Base-by-base conservation (phyloP, 1,139 yeast species). In the Magnusiomyces ingens region DNA sequence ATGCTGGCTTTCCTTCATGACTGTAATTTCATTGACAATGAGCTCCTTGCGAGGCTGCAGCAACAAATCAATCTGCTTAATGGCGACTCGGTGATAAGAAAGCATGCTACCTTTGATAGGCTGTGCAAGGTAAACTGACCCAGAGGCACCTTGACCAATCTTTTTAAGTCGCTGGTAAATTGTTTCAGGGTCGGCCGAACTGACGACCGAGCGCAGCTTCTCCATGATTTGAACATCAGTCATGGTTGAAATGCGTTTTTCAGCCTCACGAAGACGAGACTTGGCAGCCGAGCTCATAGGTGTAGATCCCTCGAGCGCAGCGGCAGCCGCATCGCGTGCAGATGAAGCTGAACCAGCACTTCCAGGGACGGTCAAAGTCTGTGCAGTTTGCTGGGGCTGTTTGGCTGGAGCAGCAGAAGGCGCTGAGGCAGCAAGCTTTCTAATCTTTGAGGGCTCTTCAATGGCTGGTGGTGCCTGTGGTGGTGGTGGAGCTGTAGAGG, bases 91-190 rank as follows among this genome's bases (percentile, higher is more conserved):
- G 21, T 64, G 60, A 48, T 64, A 64, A 42, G 49, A 49, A 36
- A 58, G 57, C 56, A 62, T 57, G 37, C 52, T 55, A 50, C 64
- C 66, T 55, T 76, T 72, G 56, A 82, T 71, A 41, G 89, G 80
- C 62, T 83, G 81, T 0, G 98, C 99, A 53, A 93, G 78, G 65
- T 88, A 94, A 21, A 94, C 99, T 1, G 93, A 86, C 17, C 99
- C 99, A 58, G 93, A 83, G 0, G 99, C 99, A 64, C 99, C 99
- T 72, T 94, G 99, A n/a, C 99, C 99, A 2, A 97, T 96, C 66
- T 90, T 90, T 69, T 88, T 94, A 62, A 93, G 78, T 71, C 89
- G 87, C 65, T 85, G 86, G 72, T 89, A 94, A 55, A 83, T 77
- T 37, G 90, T 85, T 5, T 87, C 77, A 15, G 99, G 99, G 69